These are phyloP conservation scores for Beta corolliflora DNA, from an alignment of 179 eudicot genomes.

Conservation along the genomic window DNA sequence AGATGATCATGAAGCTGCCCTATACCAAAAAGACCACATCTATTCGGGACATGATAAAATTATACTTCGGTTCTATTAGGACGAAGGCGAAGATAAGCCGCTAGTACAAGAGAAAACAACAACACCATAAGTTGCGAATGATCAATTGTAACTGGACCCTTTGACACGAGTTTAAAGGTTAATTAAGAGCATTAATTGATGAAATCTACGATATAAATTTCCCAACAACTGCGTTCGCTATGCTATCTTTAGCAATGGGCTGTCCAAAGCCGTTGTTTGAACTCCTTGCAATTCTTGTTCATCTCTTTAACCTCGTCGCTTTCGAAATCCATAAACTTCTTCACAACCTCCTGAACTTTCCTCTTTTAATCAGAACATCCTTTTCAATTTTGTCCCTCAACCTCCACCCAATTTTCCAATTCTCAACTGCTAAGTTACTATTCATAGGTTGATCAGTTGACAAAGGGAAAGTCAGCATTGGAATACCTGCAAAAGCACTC, in stretches of 20 bases:
- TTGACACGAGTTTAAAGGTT: background rate
- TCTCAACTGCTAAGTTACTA: constrained; percentile 45
- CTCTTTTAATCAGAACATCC: constrained; percentile 30
- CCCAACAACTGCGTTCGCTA: constrained; percentile 8
- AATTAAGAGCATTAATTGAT: background rate
- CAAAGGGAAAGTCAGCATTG: constrained; percentile 48
- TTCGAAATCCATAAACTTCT: constrained; percentile 42
- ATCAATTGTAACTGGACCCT: no score
- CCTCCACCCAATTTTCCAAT: constrained; percentile 60
- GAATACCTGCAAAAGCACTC: constrained; percentile 34
- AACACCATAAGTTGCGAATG: background rate
- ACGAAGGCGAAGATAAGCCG: background rate
- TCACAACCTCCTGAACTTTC: constrained; percentile 30
- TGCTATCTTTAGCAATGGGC: constrained; percentile 32
- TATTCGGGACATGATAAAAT: no score
- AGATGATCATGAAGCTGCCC: no score
- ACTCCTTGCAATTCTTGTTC: constrained; percentile 30
- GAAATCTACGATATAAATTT: constrained; percentile 5
- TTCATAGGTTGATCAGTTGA: constrained; percentile 41
- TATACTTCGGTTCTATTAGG: no score
- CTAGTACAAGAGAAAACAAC: background rate
- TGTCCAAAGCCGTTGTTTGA: constrained; percentile 24
- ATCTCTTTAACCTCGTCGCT: constrained; percentile 33
- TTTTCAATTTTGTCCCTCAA: constrained; percentile 31
- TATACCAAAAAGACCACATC: no score